phyloP scores from a whole-genome alignment of 169 alveolate species.

The Plasmodium adleri region DNA sequence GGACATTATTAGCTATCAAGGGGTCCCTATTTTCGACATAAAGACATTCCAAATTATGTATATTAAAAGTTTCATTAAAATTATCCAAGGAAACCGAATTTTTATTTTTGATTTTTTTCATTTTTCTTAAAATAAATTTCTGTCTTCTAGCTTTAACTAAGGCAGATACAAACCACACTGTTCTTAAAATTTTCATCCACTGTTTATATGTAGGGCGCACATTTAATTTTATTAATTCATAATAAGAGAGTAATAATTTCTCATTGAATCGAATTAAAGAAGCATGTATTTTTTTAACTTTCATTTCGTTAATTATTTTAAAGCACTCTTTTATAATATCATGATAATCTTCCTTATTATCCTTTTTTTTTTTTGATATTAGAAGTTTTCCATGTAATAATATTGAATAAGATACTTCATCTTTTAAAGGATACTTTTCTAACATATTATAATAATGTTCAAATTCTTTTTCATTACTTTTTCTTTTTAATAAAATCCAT shows the following conservation, averaged over 20 bases:
- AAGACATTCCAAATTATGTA: slow-evolving; percentile 38
- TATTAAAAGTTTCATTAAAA: slow-evolving; percentile 38
- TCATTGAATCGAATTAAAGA: slow-evolving; percentile 60
- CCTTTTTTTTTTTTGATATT: not conserved
- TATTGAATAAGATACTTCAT: slow-evolving; percentile 65
- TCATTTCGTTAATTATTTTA: slow-evolving; percentile 41
- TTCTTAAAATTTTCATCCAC: slow-evolving; percentile 52
- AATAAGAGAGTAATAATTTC: slow-evolving; percentile 30
- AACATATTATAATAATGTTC: slow-evolving; percentile 15
- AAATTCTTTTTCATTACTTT: slow-evolving; percentile 50
- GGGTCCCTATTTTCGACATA: slow-evolving; percentile 54
- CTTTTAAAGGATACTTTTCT: slow-evolving; percentile 40
- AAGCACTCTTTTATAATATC: slow-evolving; percentile 22
- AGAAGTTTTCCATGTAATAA: slow-evolving; percentile 51
- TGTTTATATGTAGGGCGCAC: slow-evolving; percentile 25
- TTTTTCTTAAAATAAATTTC: slow-evolving; percentile 27
- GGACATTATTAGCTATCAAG: slow-evolving; percentile 4
- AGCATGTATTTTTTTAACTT: slow-evolving; percentile 30
- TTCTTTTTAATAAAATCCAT: slow-evolving; percentile 30
- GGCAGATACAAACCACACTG: slow-evolving; percentile 70
- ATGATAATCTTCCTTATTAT: not conserved
- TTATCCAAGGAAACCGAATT: slow-evolving; percentile 22
- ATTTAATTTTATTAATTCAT: slow-evolving; percentile 49
- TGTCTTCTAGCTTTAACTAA: slow-evolving; percentile 66
- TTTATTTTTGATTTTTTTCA: slow-evolving; percentile 14